Conservation (phyloP, 2,329 filamentous ascomycete species). For the Trichoderma sp. region DNA sequence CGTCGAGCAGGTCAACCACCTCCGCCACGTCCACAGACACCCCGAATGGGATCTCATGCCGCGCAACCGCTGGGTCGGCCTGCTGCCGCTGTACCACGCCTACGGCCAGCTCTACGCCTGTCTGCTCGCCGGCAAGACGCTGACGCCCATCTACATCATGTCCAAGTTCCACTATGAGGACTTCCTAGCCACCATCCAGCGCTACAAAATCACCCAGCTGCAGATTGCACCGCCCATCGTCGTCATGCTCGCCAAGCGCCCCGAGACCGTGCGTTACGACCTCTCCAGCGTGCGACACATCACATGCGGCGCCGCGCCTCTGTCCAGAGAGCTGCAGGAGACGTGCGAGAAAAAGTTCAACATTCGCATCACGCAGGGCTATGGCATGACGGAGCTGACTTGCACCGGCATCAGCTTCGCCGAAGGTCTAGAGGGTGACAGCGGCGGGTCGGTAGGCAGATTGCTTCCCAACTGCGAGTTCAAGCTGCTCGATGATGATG, state of each 20-base stretch:
- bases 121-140: slow-evolving; percentile 43
- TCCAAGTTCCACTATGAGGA: slow-evolving; percentile 52
- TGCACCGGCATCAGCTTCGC: slow-evolving; percentile 44
- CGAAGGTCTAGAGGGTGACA: slow-evolving; percentile 31
- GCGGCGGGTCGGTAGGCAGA: slow-evolving; percentile 50
- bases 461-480: slow-evolving; percentile 54
- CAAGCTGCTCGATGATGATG: slow-evolving; percentile 53
- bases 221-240: slow-evolving; percentile 57
- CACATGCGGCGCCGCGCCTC: slow-evolving; percentile 53
- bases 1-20: slow-evolving; percentile 48
- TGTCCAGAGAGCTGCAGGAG: slow-evolving; percentile 41
- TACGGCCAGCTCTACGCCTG: slow-evolving; percentile 55
- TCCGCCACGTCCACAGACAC: slow-evolving; percentile 36
- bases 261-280: slow-evolving; percentile 51
- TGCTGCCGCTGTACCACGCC: slow-evolving; percentile 66
- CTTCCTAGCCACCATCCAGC: slow-evolving; percentile 50
- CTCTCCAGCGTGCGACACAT: slow-evolving; percentile 49
- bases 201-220: slow-evolving; percentile 53
- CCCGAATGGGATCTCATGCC: slow-evolving; percentile 35
- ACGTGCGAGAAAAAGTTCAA: slow-evolving; percentile 45
- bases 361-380: slow-evolving; percentile 49
- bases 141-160: slow-evolving; percentile 56
- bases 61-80: slow-evolving; percentile 52
- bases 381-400: slow-evolving; percentile 60
- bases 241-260: slow-evolving; percentile 59